These are phyloP conservation scores for Zangia roseola DNA, from an alignment of 768 basidiomycete genomes.

Conservation along the genomic window DNA sequence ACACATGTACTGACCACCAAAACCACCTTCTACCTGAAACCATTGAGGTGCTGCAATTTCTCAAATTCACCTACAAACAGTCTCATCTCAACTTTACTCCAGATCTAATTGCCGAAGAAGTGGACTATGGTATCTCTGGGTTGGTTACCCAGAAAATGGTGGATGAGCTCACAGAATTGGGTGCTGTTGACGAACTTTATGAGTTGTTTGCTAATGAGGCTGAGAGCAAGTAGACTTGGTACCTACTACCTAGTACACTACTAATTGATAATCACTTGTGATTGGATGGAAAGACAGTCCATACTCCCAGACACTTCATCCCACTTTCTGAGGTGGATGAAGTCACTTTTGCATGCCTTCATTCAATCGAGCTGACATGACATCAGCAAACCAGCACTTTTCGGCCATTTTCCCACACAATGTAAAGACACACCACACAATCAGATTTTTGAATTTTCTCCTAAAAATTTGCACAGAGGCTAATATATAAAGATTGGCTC, in stretches of 20 bases:
- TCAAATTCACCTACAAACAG: constrained; percentile 30
- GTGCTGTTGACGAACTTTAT: not conserved
- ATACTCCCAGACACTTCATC: not conserved
- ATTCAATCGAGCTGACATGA: too few relatives aligned
- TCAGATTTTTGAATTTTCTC: too few relatives aligned
- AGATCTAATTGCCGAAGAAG: not conserved
- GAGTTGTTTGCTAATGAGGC: not conserved
- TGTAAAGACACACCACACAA: too few relatives aligned
- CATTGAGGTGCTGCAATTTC: constrained; percentile 21
- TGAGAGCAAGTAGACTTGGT: not conserved
- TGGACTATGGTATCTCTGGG: not conserved
- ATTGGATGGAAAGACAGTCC: not conserved
- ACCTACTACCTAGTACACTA: too few relatives aligned
- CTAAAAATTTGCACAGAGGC: too few relatives aligned
- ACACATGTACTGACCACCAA: not conserved
- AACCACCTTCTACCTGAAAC: not conserved
- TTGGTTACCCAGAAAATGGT: not conserved
- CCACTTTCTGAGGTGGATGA: not conserved
- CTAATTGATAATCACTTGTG: too few relatives aligned
- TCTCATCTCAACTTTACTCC: not conserved
- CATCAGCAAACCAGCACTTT: too few relatives aligned
- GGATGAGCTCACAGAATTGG: not conserved
- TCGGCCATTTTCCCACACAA: too few relatives aligned
- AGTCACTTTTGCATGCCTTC: not conserved
- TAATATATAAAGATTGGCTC: too few relatives aligned